Conservation (phyloP, 2,329 filamentous ascomycete species). For the Talaromyces pinophilus region DNA sequence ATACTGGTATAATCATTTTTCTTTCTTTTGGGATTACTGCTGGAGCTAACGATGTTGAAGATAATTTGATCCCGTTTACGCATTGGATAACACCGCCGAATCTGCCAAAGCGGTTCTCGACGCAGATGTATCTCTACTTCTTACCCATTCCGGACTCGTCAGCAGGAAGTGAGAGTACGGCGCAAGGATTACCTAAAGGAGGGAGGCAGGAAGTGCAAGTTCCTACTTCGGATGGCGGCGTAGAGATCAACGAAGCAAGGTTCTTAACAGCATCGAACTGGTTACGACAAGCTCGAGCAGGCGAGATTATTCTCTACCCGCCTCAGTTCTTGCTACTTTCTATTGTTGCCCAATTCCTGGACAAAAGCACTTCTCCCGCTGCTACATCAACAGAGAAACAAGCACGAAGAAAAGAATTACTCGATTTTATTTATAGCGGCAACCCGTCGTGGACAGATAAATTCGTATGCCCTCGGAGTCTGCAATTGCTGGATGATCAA, state of each 20-base stretch:
- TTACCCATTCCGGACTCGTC: constrained; percentile 60
- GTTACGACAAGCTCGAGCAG: constrained; percentile 63
- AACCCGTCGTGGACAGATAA: constrained; percentile 51
- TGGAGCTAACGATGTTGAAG: constrained; percentile 38
- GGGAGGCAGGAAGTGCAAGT: constrained; percentile 63
- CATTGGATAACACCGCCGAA: constrained; percentile 82
- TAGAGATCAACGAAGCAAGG: constrained; percentile 71
- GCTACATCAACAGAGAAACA: constrained; percentile 28
- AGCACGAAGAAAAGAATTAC: constrained; percentile 48
- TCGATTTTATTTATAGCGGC: constrained; percentile 52
- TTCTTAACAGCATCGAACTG: constrained; percentile 73
- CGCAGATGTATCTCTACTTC: constrained; percentile 96
- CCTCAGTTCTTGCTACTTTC: constrained; percentile 71
- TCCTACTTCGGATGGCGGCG: constrained; percentile 69
- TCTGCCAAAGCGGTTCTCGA: constrained; percentile 77
- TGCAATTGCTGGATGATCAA: constrained; percentile 48
- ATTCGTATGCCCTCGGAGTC: constrained; percentile 48
- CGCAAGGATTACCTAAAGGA: constrained; percentile 41
- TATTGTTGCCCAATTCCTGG: constrained; percentile 54
- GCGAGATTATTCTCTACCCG: constrained; percentile 81
- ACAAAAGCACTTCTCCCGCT: constrained; percentile 35
- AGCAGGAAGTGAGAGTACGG: constrained; percentile 23
- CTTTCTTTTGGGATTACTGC: too few relatives aligned
- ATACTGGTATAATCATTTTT: constrained; percentile 54
- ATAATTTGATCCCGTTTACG: constrained; percentile 76